A percentile compares a stretch with the other conserved stretches of the same genome.
Evolutionary conservation across 345 rosid species (phyloP).

Genomic region (Gossypium mustelinum): DNA sequence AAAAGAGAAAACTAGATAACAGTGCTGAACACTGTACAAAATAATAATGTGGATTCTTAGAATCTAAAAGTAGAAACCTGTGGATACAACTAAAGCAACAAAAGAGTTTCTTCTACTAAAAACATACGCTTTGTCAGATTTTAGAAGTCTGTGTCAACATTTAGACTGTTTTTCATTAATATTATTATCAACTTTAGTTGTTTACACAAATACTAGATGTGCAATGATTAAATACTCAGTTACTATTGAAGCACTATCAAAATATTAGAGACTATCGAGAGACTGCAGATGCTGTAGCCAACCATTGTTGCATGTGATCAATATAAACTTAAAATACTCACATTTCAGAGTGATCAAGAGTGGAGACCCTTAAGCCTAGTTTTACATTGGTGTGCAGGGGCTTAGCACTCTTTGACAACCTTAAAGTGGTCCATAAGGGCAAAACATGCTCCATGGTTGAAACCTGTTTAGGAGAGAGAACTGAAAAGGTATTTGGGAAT

Average conservation of each 20-base stretch:
- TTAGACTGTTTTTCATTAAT: not conserved
- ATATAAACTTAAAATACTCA: constrained; percentile 31
- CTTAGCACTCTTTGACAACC: constrained; percentile 35
- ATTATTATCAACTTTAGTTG: not conserved
- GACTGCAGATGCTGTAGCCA: not conserved
- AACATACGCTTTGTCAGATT: no score
- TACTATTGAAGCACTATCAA: not conserved
- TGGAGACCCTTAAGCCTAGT: constrained; percentile 69
- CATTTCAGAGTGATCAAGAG: constrained; percentile 57
- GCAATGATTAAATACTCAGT: not conserved
- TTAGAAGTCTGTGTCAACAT: no score
- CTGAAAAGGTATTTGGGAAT: constrained; percentile 46
- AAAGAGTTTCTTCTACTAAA: no score
- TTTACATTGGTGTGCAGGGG: constrained; percentile 37
- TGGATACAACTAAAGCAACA: no score
- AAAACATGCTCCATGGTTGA: constrained; percentile 63
- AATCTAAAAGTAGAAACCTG: no score
- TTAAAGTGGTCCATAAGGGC: constrained; percentile 48
- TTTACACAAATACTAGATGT: not conserved
- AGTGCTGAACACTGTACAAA: no score
- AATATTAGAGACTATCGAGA: not conserved
- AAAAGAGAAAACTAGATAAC: no score
- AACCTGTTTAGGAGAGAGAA: constrained; percentile 73
- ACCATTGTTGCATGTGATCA: not conserved
- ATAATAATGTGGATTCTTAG: no score